Evolutionary conservation across 306 rosid genomes (phyloP).

Genomic region (Phaseolus lunatus): DNA sequence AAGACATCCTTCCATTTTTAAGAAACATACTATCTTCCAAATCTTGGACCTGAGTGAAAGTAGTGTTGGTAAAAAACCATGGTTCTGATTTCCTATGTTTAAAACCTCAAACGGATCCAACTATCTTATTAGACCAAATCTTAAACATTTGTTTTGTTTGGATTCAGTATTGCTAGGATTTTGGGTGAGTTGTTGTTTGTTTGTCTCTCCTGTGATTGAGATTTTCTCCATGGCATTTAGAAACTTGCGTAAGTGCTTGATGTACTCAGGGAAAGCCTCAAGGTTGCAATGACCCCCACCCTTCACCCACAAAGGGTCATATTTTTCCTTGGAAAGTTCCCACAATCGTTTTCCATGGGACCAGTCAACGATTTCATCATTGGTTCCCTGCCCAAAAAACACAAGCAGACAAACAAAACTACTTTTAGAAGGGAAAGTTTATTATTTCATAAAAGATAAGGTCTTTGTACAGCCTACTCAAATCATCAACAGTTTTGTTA

Average conservation of each 20-base stretch:
- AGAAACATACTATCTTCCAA: conserved; percentile 27
- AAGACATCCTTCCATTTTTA: conserved; percentile 29
- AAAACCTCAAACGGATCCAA: conserved; percentile 19
- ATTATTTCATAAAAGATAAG: conserved; percentile 21
- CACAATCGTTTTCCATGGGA: conserved; percentile 97
- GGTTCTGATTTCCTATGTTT: conserved; percentile 39
- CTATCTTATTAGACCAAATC: conserved; percentile 76
- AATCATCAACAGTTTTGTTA: conserved; percentile 8
- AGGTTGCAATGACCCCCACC: conserved; percentile 99
- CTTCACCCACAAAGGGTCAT: conserved; percentile 96
- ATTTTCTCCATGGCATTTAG: conserved; percentile 89
- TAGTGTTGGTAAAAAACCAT: conserved; percentile 17
- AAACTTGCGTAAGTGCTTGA: conserved; percentile 91
- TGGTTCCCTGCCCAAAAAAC: conserved; percentile 78
- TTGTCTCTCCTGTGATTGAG: conserved; percentile 49
- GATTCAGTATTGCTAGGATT: conserved; percentile 68
- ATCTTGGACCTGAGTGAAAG: conserved; percentile 44
- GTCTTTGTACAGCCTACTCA: background rate
- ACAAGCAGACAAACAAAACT: conserved; percentile 39
- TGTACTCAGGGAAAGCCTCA: conserved; percentile 89
- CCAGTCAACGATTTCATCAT: conserved; percentile 87
- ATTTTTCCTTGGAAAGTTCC: conserved; percentile 97
- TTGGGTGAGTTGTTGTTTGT: conserved; percentile 66
- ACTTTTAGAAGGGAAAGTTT: conserved; percentile 18
- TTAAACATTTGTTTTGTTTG: conserved; percentile 86